Evolutionary conservation across 148 eudicot genomes (phyloP).

Genomic region (Mesembryanthemum crystallinum): DNA sequence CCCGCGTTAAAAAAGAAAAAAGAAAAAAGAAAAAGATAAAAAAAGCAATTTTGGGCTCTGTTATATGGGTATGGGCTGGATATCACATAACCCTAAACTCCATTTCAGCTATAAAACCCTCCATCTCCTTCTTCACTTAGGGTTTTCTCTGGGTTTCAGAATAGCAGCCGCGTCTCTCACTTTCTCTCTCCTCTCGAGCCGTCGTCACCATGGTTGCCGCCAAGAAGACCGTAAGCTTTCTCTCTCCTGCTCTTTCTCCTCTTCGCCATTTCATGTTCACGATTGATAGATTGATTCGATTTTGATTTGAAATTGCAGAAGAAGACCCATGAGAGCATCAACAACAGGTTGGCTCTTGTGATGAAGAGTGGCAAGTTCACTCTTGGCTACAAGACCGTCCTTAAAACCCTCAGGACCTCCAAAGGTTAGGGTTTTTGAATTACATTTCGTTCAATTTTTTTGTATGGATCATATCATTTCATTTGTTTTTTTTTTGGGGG

Average conservation of each 20-base stretch:
- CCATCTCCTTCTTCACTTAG: not conserved
- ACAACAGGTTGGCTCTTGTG: slow-evolving; percentile 59
- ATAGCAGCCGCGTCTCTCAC: not conserved
- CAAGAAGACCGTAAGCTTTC: slow-evolving; percentile 45
- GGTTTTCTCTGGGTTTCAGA: not conserved
- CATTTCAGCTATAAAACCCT: slow-evolving; percentile 13
- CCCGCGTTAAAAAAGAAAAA: no score
- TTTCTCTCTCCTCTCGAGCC: not conserved
- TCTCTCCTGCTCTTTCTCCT: no score
- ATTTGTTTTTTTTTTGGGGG: not conserved
- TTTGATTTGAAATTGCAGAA: slow-evolving; percentile 32
- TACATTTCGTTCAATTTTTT: not conserved
- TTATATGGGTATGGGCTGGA: no score
- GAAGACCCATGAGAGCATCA: slow-evolving; percentile 69
- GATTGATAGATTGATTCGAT: no score
- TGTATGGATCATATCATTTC: not conserved
- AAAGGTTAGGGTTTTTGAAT: slow-evolving; percentile 27
- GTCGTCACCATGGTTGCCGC: slow-evolving; percentile 42
- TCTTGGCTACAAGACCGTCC: slow-evolving; percentile 60
- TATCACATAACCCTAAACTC: not conserved
- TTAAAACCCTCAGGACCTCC: slow-evolving; percentile 48
- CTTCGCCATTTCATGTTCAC: not conserved
- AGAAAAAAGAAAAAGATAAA: no score
- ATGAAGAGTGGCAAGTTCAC: slow-evolving; percentile 66
- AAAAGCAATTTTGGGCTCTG: no score